Evolutionary conservation across 768 basidiomycete genomes (phyloP).

Genomic region (Russula foetens): DNA sequence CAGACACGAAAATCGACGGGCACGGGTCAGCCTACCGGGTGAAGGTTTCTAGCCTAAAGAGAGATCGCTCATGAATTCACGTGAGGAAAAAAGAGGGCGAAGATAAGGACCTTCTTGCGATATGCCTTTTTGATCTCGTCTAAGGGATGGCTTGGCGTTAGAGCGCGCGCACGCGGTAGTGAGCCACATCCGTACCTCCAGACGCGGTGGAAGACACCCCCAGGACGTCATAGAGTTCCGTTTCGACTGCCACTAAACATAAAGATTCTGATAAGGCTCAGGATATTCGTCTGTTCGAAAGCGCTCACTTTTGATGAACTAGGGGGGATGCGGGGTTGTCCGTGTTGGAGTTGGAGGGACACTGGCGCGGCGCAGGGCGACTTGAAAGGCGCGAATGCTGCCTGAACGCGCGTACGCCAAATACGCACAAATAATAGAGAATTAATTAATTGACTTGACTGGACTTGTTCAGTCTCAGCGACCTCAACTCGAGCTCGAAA

Average conservation of each 20-base stretch:
- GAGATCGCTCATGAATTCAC: slow-evolving; percentile 20
- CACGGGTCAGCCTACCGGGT: slow-evolving; percentile 52
- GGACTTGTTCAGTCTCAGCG: too few species aligned
- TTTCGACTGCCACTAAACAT: slow-evolving; percentile 63
- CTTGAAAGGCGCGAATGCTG: not conserved
- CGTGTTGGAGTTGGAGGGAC: not conserved
- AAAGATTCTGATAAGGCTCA: not conserved
- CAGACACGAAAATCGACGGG: slow-evolving; percentile 4
- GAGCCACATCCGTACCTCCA: slow-evolving; percentile 44
- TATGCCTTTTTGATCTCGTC: slow-evolving; percentile 94
- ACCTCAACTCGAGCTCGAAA: too few species aligned
- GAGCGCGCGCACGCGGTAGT: not conserved
- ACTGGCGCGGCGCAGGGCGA: not conserved
- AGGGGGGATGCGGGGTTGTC: not conserved
- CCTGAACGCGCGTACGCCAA: too few species aligned
- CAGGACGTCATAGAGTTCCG: slow-evolving; percentile 80
- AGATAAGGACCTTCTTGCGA: slow-evolving; percentile 66
- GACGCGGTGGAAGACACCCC: slow-evolving; percentile 62
- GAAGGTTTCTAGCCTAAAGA: slow-evolving; percentile 73
- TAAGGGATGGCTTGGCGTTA: slow-evolving; percentile 25
- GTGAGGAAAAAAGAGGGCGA: slow-evolving; percentile 16
- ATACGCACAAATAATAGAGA: slow-evolving; percentile 5
- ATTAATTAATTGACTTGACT: too few species aligned
- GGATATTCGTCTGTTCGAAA: not conserved
- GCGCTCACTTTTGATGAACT: not conserved